Conservation (phyloP, 1,139 yeast species). For the Meyerozyma athensensis region DNA sequence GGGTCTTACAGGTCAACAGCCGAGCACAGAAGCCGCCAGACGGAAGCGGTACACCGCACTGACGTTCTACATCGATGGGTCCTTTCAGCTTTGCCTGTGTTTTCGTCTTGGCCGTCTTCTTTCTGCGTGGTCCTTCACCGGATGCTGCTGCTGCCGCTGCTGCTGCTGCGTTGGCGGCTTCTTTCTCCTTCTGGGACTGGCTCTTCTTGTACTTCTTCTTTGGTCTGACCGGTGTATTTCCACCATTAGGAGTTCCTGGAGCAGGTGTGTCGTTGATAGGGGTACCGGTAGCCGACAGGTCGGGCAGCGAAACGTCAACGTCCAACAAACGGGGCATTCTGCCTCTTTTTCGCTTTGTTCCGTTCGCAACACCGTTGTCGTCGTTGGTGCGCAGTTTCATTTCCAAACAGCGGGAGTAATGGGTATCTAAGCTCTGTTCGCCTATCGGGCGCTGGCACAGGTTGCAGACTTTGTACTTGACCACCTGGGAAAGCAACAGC, state of each 20-base stretch:
- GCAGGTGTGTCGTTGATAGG: conserved; percentile 27
- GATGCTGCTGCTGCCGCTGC: conserved; percentile 39
- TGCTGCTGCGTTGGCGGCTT: conserved; percentile 46
- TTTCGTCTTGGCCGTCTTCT: conserved; percentile 46
- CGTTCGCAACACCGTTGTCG: conserved; percentile 16
- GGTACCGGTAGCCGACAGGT: conserved; percentile 31
- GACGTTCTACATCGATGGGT: conserved; percentile 89
- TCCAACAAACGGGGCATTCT: conserved; percentile 23
- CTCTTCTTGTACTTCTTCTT: conserved; percentile 45
- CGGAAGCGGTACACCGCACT: conserved; percentile 93
- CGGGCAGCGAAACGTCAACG: conserved; percentile 38
- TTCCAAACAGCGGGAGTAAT: conserved; percentile 45
- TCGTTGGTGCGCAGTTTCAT: conserved; percentile 29
- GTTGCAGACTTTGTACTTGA: conserved; percentile 61
- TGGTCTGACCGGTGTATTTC: conserved; percentile 21
- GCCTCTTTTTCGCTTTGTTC: conserved; percentile 29
- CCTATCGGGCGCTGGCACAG: conserved; percentile 64
- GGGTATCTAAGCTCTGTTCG: conserved; percentile 39
- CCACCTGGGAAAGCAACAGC: conserved; percentile 38
- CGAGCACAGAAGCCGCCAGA: conserved; percentile 94
- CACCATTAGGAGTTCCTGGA: conserved; percentile 21
- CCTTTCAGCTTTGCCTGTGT: conserved; percentile 63
- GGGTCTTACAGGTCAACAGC: conserved; percentile 93
- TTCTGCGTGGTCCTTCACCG: conserved; percentile 24
- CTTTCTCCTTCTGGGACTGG: conserved; percentile 41